Conservation (phyloP, 2,329 filamentous ascomycete species). For the Penicillium freii region DNA sequence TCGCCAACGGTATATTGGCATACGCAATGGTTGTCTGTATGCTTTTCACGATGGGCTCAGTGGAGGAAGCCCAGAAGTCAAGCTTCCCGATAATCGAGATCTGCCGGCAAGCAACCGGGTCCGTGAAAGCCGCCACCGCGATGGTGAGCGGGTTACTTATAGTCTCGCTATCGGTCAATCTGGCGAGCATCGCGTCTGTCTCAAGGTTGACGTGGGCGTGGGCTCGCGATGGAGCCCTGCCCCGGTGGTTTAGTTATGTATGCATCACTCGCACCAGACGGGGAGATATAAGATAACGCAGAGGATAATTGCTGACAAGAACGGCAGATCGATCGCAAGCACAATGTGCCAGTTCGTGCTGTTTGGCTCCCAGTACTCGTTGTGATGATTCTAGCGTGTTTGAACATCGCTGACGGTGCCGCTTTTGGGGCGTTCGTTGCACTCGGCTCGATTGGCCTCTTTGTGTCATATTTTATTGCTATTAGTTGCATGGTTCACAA, state of each 20-base stretch:
- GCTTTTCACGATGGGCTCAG: constrained; percentile 46
- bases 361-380: constrained; percentile 36
- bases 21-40: constrained; percentile 45
- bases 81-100: constrained; percentile 47
- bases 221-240: constrained; percentile 49
- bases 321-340: constrained; percentile 33
- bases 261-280: not conserved
- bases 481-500: constrained; percentile 37
- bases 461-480: constrained; percentile 43
- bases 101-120: constrained; percentile 42
- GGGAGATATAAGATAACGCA: not conserved
- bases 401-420: constrained; percentile 42
- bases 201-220: constrained; percentile 53
- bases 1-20: constrained; percentile 45
- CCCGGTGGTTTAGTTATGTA: constrained; percentile 27
- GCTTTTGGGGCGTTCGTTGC: constrained; percentile 42
- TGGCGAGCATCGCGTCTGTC: constrained; percentile 48
- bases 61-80: constrained; percentile 32
- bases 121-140: constrained; percentile 41
- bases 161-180: constrained; percentile 40
- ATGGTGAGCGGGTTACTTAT: constrained; percentile 34
- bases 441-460: constrained; percentile 31
- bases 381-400: constrained; percentile 35
- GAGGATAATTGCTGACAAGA: not conserved
- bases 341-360: constrained; percentile 36